Conservation (phyloP, 352 stramenopile species). For the Phytophthora meadii region DNA sequence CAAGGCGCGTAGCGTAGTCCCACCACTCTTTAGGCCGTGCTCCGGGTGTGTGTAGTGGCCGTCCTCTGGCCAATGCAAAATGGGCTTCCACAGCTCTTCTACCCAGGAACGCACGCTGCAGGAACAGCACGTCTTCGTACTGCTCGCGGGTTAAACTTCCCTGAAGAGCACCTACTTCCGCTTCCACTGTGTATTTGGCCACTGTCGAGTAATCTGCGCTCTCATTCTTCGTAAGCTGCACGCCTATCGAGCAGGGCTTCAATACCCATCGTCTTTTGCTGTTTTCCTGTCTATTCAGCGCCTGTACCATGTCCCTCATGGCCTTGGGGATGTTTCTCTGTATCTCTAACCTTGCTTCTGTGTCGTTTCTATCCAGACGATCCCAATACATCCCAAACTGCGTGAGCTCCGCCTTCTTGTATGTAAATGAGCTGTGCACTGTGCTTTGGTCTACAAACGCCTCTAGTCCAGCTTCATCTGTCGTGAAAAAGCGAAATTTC, state of each 20-base stretch:
- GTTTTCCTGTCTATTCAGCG: constrained; percentile 22
- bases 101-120: constrained; percentile 70
- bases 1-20: constrained; percentile 71
- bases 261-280: constrained; percentile 51
- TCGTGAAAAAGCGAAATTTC: constrained; percentile 76
- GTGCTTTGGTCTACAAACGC: constrained; percentile 72
- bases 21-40: constrained; percentile 70
- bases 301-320: constrained; percentile 67
- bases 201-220: constrained; percentile 66
- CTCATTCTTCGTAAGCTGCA: constrained; percentile 85
- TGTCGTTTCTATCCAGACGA: constrained; percentile 36
- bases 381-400: constrained; percentile 77
- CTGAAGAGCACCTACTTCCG: constrained; percentile 53
- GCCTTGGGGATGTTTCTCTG: constrained; percentile 35
- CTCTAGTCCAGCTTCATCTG: constrained; percentile 66
- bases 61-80: constrained; percentile 63
- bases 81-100: constrained; percentile 70
- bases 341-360: constrained; percentile 47
- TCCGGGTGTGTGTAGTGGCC: constrained; percentile 57
- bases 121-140: constrained; percentile 84
- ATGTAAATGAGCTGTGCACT: constrained; percentile 50
- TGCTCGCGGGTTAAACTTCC: constrained; percentile 73
- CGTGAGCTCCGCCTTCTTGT: constrained; percentile 68
- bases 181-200: constrained; percentile 74
- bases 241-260: constrained; percentile 53